Evolutionary conservation across 768 basidiomycete genomes (phyloP), one percentile per base, ranked within the genome.

Genomic region (Tubosaeta sp.): DNA sequence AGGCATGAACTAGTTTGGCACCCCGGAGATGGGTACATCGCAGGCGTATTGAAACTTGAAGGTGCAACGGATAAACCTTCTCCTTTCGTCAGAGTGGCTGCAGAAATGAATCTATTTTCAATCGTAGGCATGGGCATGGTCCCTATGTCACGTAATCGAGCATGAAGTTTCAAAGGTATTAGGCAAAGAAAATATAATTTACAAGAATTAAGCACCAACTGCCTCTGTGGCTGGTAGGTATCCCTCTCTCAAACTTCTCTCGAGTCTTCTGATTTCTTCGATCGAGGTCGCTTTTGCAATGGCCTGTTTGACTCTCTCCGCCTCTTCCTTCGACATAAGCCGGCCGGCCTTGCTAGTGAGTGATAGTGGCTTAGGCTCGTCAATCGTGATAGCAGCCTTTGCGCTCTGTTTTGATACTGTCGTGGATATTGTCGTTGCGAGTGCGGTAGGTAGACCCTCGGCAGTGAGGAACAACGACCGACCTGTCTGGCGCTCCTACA

Each of bases 211-310:
- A 72, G 88, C 88, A 38, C 88, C 88, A 51, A 90, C 83, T 46
- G 82, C 78, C 64, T 89, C 88, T 73, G 85, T 77, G 53, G 81
- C 77, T 45, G 91, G 90, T 70, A 92, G 70, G 69, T 87, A 91
- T 41, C 92, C 92, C 64, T 94, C 91, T 62, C 82, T 80, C 60
- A 93, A 70, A 66, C 82, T 87, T 72, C 88, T 80, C 71, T 94
- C 91, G 58, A 94, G 66, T 63, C 81, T 80, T 69, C 86, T 80
- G 62, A 95, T 85, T 71, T 95, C 92, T 65, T 95, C 92, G 59
- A 91, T 82, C 44, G 89, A 93, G 32, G 86, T 89, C n/a, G 93
- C 93, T 57, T 84, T 86, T 56, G 88, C 86, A 59, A 95, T 94
- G 16, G 92, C 92, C 31, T 84, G 82, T 67, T 84, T 87, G 56